Percentiles rank a stretch among this genome's conserved stretches.
These are phyloP conservation scores for Boletus mariae DNA, from an alignment of 1,284 basidiomycete genomes.

Conservation along the genomic window DNA sequence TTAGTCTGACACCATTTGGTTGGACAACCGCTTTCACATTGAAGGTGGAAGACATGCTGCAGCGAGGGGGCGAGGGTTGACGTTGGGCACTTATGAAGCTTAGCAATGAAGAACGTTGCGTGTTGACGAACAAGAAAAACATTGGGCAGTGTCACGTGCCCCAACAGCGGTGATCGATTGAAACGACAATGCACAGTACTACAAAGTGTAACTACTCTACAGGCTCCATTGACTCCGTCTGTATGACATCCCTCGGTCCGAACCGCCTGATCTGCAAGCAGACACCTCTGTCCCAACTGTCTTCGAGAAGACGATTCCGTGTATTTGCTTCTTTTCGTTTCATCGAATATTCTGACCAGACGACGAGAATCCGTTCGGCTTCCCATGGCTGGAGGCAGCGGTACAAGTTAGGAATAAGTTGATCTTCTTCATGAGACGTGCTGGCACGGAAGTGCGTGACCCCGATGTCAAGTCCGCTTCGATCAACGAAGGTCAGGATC, in stretches of 20 bases:
- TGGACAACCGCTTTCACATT: not conserved
- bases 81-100: too few relatives aligned
- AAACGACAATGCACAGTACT: too few relatives aligned
- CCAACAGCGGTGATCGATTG: too few relatives aligned
- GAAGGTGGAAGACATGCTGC: not conserved
- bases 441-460: constrained; percentile 97
- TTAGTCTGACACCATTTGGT: not conserved
- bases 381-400: constrained; percentile 99
- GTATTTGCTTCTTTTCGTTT: constrained; percentile 99
- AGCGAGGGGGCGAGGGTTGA: too few relatives aligned
- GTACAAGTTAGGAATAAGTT: constrained; percentile 95
- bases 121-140: too few relatives aligned
- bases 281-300: constrained; percentile 92
- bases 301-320: constrained; percentile 93
- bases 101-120: too few relatives aligned
- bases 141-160: too few relatives aligned
- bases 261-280: too few relatives aligned
- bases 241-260: too few relatives aligned
- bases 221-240: too few relatives aligned
- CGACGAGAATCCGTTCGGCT: constrained; percentile 94
- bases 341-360: constrained; percentile 99
- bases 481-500: constrained; percentile 96
- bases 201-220: too few relatives aligned
- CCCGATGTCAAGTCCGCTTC: constrained; percentile 93
- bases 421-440: constrained; percentile 93